Percentiles rank a stretch among this genome's conserved stretches.
phyloP scores from a whole-genome alignment of 371 early-diverging fungal genomes.

The Syncephalastrum sp. region DNA sequence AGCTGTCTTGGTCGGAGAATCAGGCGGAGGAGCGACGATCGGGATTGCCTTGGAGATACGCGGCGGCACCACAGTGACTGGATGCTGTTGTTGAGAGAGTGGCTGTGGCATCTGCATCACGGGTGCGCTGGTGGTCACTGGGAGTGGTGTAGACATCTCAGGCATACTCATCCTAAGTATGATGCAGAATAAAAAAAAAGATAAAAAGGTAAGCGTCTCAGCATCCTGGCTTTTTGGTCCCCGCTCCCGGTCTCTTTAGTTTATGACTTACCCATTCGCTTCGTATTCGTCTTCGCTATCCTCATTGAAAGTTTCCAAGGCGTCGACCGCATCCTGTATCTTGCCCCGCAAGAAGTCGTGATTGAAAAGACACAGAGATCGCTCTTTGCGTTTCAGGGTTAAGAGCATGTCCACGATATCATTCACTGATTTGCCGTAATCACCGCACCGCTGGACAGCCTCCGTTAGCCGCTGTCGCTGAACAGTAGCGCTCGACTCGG shows the following conservation, averaged over 20 bases:
- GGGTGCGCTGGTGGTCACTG: too few species aligned
- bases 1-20: constrained; percentile 22
- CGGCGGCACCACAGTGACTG: constrained; percentile 5
- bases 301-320: constrained; percentile 37
- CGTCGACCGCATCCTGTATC: constrained; percentile 39
- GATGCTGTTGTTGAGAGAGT: too few species aligned
- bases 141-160: too few species aligned
- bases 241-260: too few species aligned
- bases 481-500: constrained; percentile 37
- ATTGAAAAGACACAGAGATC: constrained; percentile 51
- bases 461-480: constrained; percentile 39
- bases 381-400: constrained; percentile 47
- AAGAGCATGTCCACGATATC: constrained; percentile 55
- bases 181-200: too few species aligned
- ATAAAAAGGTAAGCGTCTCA: too few species aligned
- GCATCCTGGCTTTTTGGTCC: too few species aligned
- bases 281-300: constrained; percentile 23
- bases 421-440: constrained; percentile 25
- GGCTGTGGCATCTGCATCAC: too few species aligned
- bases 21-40: constrained; percentile 24
- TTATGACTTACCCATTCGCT: too few species aligned
- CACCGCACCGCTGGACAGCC: constrained; percentile 39
- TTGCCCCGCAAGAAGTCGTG: constrained; percentile 45
- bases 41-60: constrained; percentile 42
- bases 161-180: too few species aligned